Evolutionary conservation across 2,329 filamentous ascomycete genomes (phyloP), one percentile per base, ranked within the genome.

Genomic region (Calycina herbarum): DNA sequence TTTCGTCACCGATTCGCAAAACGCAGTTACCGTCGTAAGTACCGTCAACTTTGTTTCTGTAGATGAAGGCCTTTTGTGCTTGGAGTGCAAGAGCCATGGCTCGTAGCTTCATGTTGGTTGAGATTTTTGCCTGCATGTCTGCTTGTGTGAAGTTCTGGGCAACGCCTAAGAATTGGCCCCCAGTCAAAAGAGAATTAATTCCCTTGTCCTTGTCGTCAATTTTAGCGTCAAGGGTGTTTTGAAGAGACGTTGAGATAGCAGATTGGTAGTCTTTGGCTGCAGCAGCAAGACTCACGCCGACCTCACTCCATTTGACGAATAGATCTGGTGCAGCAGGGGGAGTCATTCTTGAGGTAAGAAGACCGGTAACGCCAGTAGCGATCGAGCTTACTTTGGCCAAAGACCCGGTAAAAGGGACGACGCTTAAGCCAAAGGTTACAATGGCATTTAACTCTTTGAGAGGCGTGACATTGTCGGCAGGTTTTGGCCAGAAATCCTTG

Each of bases 71-170:
- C 2, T 56, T 42, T 40, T 48, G 51, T n/a, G 64, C 64, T 38
- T 66, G 61, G 8, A 68, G 59, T 6, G 58, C 38, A 8, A 64
- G 61, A 20, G 59, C 40, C 7, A 68, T 68, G 15, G 64, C 42
- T 38, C 20, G 45, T 6, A 60, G 38, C 4, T 40, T 65, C 13
- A 58, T 61, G 3, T 57, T n/a, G 45, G 64, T 38, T 17, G 35
- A 59, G 48, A 64, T 42, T 27, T 48, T 27, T 7, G 2, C 3
- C 24, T 66, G 64, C 6, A 68, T 35, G 57, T 68, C 67, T 13
- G 20, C 20, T 6, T 64, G 57, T 0, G 67, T 68, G 40, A 68
- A 68, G 59, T 68, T 68, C 15, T 65, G 64, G 17, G 48, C 33
- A 29, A 66, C 27, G 17, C 67, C 67, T 1, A 68, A 40, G 60